Base-by-base conservation (phyloP, 2,329 filamentous ascomycete species). In the Rosellinia necatrix region DNA sequence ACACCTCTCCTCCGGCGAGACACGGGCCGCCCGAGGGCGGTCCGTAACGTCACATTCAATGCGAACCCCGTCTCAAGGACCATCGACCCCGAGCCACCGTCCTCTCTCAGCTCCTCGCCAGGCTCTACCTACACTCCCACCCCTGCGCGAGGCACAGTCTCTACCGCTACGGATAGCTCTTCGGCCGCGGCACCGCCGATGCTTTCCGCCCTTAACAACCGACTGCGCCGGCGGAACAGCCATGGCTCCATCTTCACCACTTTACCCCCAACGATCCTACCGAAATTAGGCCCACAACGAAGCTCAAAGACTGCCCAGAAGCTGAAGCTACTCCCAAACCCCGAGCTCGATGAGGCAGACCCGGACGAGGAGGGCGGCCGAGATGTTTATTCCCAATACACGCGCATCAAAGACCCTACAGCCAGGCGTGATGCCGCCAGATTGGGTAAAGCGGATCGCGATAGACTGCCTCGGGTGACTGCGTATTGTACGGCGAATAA, bases 301-400 rank as follows among this genome's bases (percentile, higher is more conserved):
- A 97, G 92, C 53, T 96, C 92, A 21, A 96, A 96, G 74, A 97
- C 90, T 62, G 91, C 91, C 1, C 92, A 97, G 77, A 99, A 99
- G 77, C 81, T 99, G 59, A 99, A 99, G 76, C 82, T 99, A n/a
- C 78, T 99, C 13, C 94, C 94, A 1, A 94, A 94, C 69, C 92
- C 92, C 0, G 90, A 96, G 56, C 81, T 91, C 40, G 90, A 84
- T 22, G 90, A 92, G 38, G 85, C 80, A 15, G 59, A 50, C 64
- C 79, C 62, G 6, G 92, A 97, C 60, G 93, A 96, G 68, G 93
- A 97, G 74, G 94, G 91, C 68, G 92, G 92, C 8, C 82, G 92
- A 62, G 94, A 99, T 71, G 94, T 99, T 27, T 99, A 99, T 76
- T 93, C 92, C 22, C 94, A 99, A 72, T 97, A 97, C 72, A 96